A percentile compares a stretch with the other conserved stretches of the same genome.
These are phyloP conservation scores for Sugiyamaella floridensis DNA, from an alignment of 805 yeast genomes.

Conservation along the genomic window DNA sequence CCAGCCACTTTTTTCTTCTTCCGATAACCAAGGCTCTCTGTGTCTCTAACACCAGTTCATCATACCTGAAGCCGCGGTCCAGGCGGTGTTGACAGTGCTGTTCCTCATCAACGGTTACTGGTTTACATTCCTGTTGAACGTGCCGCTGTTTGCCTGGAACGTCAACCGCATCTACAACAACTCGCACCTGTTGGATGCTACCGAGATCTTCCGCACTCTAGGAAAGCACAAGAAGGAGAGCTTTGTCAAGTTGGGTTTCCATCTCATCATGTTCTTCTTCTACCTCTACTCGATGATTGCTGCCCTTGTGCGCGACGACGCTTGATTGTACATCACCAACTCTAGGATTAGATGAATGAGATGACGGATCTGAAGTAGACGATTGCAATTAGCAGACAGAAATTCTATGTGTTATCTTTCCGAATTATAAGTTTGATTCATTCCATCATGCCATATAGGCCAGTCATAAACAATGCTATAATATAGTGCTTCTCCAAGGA, in stretches of 20 bases:
- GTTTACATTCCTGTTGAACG: constrained; percentile 77
- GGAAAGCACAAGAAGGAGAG: constrained; percentile 89
- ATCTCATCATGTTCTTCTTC: constrained; percentile 86
- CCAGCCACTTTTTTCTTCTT: not conserved
- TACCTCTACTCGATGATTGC: constrained; percentile 94
- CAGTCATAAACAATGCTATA: too few relatives aligned
- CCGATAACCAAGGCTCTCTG: not conserved
- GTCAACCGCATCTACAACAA: constrained; percentile 70
- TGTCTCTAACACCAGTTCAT: constrained; percentile 42
- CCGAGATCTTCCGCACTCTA: constrained; percentile 93
- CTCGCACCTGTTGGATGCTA: constrained; percentile 86
- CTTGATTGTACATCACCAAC: constrained; percentile 4
- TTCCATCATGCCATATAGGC: too few relatives aligned
- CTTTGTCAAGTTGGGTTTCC: constrained; percentile 85
- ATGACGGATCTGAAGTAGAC: too few relatives aligned
- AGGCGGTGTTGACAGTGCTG: constrained; percentile 53
- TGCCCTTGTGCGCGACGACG: constrained; percentile 72
- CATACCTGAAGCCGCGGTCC: constrained; percentile 83
- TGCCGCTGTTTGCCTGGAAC: constrained; percentile 81
- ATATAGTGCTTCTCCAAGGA: too few relatives aligned
- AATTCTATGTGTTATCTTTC: too few relatives aligned
- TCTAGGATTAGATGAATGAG: not conserved
- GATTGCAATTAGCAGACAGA: too few relatives aligned
- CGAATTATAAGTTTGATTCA: too few relatives aligned
- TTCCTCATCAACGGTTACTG: constrained; percentile 86